A percentile compares a stretch with the other conserved stretches of the same genome.
Evolutionary conservation across 129 eudicot genomes (phyloP).

Genomic region (Escallonia herrerae): DNA sequence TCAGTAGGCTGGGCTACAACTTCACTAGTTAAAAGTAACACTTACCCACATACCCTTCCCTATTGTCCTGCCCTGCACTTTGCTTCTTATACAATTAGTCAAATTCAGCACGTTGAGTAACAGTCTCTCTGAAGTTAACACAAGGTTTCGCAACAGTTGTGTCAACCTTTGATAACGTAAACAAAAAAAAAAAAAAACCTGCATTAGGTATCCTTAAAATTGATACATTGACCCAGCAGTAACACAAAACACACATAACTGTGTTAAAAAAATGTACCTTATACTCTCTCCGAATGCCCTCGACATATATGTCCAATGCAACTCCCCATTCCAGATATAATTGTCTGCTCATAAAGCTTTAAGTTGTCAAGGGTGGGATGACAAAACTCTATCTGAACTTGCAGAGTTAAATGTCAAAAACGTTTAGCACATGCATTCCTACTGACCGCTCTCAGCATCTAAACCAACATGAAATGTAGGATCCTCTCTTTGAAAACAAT

Average conservation of each 20-base stretch:
- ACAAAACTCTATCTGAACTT: neutral
- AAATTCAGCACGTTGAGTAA: constrained; percentile 92
- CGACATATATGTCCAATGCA: constrained; percentile 92
- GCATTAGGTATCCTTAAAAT: neutral
- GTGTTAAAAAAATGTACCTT: constrained; percentile 37
- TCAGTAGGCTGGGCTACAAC: too few species aligned
- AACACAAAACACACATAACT: neutral
- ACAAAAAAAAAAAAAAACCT: neutral
- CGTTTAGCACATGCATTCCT: too few species aligned
- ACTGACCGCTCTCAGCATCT: constrained; percentile 92
- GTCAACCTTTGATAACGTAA: constrained; percentile 51
- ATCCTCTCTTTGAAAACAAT: constrained; percentile 96
- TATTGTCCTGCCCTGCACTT: constrained; percentile 99
- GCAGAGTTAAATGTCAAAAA: too few species aligned
- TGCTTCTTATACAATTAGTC: constrained; percentile 97
- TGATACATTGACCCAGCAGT: neutral
- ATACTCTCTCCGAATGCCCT: constrained; percentile 87
- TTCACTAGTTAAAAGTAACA: neutral
- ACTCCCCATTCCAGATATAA: constrained; percentile 98
- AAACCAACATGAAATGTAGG: constrained; percentile 97
- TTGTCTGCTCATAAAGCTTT: constrained; percentile 60
- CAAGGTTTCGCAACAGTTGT: constrained; percentile 92
- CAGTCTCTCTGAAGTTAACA: constrained; percentile 92
- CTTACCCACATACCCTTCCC: constrained; percentile 92
- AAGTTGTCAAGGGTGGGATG: constrained; percentile 5